Base-by-base conservation (phyloP, 306 rosid genomes). In the Cicer cuneatum region DNA sequence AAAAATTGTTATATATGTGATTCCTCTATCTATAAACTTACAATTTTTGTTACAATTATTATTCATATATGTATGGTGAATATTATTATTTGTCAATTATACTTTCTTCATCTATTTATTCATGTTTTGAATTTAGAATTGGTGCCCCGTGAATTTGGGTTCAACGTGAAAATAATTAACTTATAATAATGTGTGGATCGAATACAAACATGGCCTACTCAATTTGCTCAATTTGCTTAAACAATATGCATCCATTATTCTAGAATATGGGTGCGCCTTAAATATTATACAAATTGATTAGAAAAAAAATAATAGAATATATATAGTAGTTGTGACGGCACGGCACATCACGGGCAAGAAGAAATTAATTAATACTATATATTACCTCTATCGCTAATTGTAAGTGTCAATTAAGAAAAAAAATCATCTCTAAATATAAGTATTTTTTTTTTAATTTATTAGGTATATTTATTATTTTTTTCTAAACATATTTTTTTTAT, bases 261-360 rank as follows among this genome's bases (percentile, higher is more conserved):
- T 45, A 75, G 57, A 51, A 33, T 13, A 15, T 69, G 61, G 72
- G 70, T 46, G 77, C 57, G 53, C 46, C 29, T 65, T 56, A 69
- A 70, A 72, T 62, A 8, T 37, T 33, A 48, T 24, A 60, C 15
- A 49, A 46, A 69, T 64, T 65, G 59, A 53, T 60, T 60, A 6
- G 9, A 39, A 16, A 8, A 42, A 39, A 19, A 53, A 37, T 40
- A 42, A 29, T 12, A 33, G 4, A 47, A 40, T 29, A 57, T 64
- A 53, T 45, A 64, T 57, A 77, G 88, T 90, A 75, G 87, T 75
- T 83, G 92, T 60, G 77, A 88, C 89, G 93, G 88, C 90, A 92
- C 96, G 97, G 85, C 88, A 79, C 77, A 58, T 71, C 85, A 85
- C 72, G 71, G 71, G 56, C 45, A 73, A 73, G 85, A 84, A 45